phyloP scores from a whole-genome alignment of 1,139 yeast species.

The Candida sp. region DNA sequence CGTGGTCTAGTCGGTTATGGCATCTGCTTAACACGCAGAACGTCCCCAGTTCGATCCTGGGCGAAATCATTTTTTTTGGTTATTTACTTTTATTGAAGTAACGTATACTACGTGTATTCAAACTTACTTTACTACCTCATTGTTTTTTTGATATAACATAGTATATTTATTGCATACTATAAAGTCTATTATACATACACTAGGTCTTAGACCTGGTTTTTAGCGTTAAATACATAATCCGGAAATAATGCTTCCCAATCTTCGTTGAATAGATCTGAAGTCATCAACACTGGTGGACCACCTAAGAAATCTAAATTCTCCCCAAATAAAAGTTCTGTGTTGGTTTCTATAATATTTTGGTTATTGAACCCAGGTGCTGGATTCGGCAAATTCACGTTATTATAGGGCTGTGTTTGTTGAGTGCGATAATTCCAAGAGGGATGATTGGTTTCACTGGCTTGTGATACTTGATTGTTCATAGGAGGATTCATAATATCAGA shows the following conservation, averaged over 20 bases:
- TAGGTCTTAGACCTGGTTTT: slow-evolving; percentile 6
- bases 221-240: slow-evolving; percentile 26
- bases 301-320: slow-evolving; percentile 43
- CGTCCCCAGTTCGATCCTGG: slow-evolving; percentile 99
- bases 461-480: neutral
- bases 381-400: neutral
- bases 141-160: too few relatives aligned
- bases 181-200: neutral
- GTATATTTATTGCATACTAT: too few relatives aligned
- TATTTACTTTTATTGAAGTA: too few relatives aligned
- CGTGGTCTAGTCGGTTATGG: slow-evolving; percentile 99
- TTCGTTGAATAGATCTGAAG: slow-evolving; percentile 47
- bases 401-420: neutral
- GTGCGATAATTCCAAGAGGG: neutral
- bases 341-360: slow-evolving; percentile 15
- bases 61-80: slow-evolving; percentile 68
- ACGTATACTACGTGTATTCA: too few relatives aligned
- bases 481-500: slow-evolving; percentile 3
- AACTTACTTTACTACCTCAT: too few relatives aligned
- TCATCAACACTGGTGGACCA: slow-evolving; percentile 53
- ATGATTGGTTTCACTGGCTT: neutral
- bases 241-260: slow-evolving; percentile 52
- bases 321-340: slow-evolving; percentile 17
- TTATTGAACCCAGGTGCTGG: slow-evolving; percentile 2
- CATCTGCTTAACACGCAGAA: slow-evolving; percentile 99